Conservation (phyloP, 306 rosid species). For the Vicia faba region DNA sequence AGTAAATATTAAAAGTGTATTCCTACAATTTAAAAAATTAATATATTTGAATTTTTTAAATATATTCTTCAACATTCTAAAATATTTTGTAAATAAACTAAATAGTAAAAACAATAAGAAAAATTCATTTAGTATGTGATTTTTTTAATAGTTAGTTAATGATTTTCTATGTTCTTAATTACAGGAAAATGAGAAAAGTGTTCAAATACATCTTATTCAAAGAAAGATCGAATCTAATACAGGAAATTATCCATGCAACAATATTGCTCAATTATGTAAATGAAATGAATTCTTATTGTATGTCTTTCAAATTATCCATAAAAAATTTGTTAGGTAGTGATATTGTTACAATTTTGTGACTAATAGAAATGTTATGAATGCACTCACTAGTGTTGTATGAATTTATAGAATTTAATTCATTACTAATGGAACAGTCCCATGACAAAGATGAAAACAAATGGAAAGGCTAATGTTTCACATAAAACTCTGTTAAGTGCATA, state of each 20-base stretch:
- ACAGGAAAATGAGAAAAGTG: slow-evolving; percentile 42
- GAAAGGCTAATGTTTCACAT: not conserved
- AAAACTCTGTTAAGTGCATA: too few relatives aligned
- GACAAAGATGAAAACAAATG: not conserved
- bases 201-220: slow-evolving; percentile 39
- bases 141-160: not conserved
- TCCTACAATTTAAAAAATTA: too few relatives aligned
- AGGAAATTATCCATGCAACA: not conserved
- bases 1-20: too few relatives aligned
- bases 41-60: too few relatives aligned
- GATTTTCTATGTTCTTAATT: not conserved
- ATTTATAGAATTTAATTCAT: not conserved
- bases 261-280: slow-evolving; percentile 7
- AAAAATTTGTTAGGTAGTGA: not conserved
- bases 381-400: not conserved
- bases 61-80: too few relatives aligned
- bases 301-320: not conserved
- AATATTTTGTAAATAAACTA: too few relatives aligned
- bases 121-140: too few relatives aligned
- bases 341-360: not conserved
- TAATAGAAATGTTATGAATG: not conserved
- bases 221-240: not conserved
- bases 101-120: too few relatives aligned
- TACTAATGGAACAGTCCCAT: not conserved
- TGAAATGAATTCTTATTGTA: not conserved